A percentile compares a stretch with the other conserved stretches of the same genome.
Evolutionary conservation across 129 eudicot species (phyloP).

Genomic region (sunflower (Helianthus annuus)): HanXRQr2.0-SUNRISE NC_035435.2:167218412-167218911

Average conservation of each 20-base stretch:
- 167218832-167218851: conserved; percentile 94
- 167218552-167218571: conserved; percentile 77
- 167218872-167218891: conserved; percentile 95
- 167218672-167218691: conserved; percentile 89
- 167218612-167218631: conserved; percentile 81
- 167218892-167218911: conserved; percentile 90
- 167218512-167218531: conserved; percentile 66
- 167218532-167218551: conserved; percentile 65
- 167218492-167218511: conserved; percentile 82
- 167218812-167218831: conserved; percentile 60
- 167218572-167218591: conserved; percentile 85
- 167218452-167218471: conserved; percentile 89
- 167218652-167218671: conserved; percentile 80
- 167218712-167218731: conserved; percentile 95
- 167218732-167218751: conserved; percentile 87
- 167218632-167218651: conserved; percentile 69
- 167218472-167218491: conserved; percentile 97
- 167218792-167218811: conserved; percentile 63
- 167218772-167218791: conserved; percentile 95
- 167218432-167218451: conserved; percentile 79
- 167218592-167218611: conserved; percentile 85
- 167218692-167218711: conserved; percentile 95
- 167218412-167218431: conserved; percentile 82
- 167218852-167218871: conserved; percentile 92
- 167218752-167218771: conserved; percentile 86